These are phyloP conservation scores for Lithospermum erythrorhizon DNA, from an alignment of 257 asterid genomes.

Conservation along the genomic window DNA sequence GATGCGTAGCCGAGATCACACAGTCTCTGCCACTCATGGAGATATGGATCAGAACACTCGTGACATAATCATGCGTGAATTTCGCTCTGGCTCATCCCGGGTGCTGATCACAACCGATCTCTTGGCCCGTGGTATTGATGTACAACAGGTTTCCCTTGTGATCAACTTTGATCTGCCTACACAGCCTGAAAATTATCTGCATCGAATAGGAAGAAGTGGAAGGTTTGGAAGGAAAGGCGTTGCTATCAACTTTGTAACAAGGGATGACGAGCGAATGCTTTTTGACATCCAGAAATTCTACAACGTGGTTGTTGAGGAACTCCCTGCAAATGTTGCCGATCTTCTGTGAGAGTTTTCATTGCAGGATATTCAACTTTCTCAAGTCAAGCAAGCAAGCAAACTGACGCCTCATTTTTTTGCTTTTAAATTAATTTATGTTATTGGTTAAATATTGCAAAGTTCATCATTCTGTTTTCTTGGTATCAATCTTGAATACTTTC, in stretches of 20 bases:
- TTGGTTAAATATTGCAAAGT: neutral
- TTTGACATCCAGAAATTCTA: constrained; percentile 67
- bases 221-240: constrained; percentile 75
- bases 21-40: constrained; percentile 74
- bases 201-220: constrained; percentile 71
- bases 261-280: constrained; percentile 60
- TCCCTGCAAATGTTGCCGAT: constrained; percentile 67
- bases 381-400: neutral
- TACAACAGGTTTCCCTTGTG: constrained; percentile 69
- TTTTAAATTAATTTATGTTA: neutral
- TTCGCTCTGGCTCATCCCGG: constrained; percentile 64
- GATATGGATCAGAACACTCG: constrained; percentile 85
- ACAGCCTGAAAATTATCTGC: constrained; percentile 74
- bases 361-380: neutral
- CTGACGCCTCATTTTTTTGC: neutral
- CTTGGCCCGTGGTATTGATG: constrained; percentile 61
- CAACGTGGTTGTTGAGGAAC: constrained; percentile 59
- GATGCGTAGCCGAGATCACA: constrained; percentile 63
- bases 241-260: constrained; percentile 54
- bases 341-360: constrained; percentile 30
- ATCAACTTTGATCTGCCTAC: constrained; percentile 70
- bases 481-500: neutral
- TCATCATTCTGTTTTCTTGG: neutral
- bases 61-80: constrained; percentile 75
- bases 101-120: constrained; percentile 57